These are phyloP conservation scores for Oxyria digyna DNA, from an alignment of 148 eudicot genomes.

Conservation along the genomic window DNA sequence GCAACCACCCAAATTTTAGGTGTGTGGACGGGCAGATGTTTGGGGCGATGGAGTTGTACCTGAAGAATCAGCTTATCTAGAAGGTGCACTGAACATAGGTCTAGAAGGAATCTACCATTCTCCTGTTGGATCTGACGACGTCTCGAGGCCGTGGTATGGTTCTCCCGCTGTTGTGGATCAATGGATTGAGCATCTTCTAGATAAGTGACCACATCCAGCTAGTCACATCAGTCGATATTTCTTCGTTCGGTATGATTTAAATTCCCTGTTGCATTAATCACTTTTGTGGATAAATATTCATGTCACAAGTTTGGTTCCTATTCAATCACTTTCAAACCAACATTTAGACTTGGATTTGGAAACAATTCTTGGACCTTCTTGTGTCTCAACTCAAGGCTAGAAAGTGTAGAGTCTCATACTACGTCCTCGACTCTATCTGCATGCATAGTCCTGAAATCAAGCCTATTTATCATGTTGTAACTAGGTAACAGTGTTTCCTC, in stretches of 20 bases:
- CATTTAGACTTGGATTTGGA: constrained; percentile 1
- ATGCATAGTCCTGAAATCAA: too few relatives aligned
- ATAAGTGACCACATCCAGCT: constrained; percentile 9
- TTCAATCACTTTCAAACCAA: background rate
- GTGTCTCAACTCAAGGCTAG: too few relatives aligned
- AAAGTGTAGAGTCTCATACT: background rate
- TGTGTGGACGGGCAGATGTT: constrained; percentile 83
- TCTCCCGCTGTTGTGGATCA: constrained; percentile 58
- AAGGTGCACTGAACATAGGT: constrained; percentile 78
- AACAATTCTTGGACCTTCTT: background rate
- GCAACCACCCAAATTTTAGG: constrained; percentile 25
- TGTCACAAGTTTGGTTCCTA: background rate
- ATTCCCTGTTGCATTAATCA: background rate
- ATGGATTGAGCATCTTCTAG: constrained; percentile 75
- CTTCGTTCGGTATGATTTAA: background rate
- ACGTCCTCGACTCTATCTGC: too few relatives aligned
- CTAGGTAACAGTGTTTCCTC: background rate
- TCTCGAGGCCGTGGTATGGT: constrained; percentile 69
- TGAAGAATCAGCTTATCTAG: constrained; percentile 75
- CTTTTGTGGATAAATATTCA: background rate
- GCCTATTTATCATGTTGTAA: background rate
- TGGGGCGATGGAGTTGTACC: constrained; percentile 99
- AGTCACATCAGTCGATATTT: background rate
- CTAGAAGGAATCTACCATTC: constrained; percentile 92
- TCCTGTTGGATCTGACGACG: constrained; percentile 82